Percentiles rank a stretch among this genome's conserved stretches.
Evolutionary conservation across 1,139 yeast species (phyloP).

Genomic region (Nakaseomyces sp.): DNA sequence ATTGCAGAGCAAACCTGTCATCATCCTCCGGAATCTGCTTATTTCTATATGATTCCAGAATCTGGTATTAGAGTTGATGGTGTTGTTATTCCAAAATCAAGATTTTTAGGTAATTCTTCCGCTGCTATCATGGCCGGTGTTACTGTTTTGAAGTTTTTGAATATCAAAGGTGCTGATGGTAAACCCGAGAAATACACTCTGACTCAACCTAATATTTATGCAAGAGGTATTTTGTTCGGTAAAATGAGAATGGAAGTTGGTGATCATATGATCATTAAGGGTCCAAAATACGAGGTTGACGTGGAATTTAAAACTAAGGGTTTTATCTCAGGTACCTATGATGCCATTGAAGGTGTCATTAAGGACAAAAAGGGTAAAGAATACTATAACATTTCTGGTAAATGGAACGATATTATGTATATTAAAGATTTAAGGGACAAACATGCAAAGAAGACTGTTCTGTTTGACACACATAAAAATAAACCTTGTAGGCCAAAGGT

Average conservation of each 20-base stretch:
- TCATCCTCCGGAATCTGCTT: constrained; percentile 96
- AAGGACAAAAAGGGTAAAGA: constrained; percentile 47
- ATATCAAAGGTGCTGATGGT: constrained; percentile 41
- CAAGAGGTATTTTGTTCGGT: constrained; percentile 90
- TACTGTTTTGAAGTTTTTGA: constrained; percentile 63
- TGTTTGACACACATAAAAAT: constrained; percentile 58
- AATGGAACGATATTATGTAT: constrained; percentile 86
- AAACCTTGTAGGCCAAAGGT: constrained; percentile 54
- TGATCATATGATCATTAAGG: constrained; percentile 72
- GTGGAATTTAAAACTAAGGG: constrained; percentile 95
- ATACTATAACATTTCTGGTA: constrained; percentile 66
- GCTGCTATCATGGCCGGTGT: constrained; percentile 96
- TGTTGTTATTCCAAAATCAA: constrained; percentile 73
- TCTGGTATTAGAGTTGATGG: constrained; percentile 82
- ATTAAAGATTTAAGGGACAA: constrained; percentile 46
- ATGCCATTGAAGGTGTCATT: constrained; percentile 72
- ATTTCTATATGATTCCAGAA: constrained; percentile 80
- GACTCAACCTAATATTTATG: constrained; percentile 91
- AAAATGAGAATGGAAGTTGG: constrained; percentile 84
- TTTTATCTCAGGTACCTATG: constrained; percentile 84
- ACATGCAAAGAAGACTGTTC: constrained; percentile 39
- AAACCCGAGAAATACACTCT: constrained; percentile 58
- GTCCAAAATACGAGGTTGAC: constrained; percentile 59
- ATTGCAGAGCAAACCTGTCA: constrained; percentile 92
- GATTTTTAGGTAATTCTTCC: constrained; percentile 87